These are phyloP conservation scores for Pilasporangium apinafurcum DNA, from an alignment of 352 stramenopile genomes.

Conservation along the genomic window DNA sequence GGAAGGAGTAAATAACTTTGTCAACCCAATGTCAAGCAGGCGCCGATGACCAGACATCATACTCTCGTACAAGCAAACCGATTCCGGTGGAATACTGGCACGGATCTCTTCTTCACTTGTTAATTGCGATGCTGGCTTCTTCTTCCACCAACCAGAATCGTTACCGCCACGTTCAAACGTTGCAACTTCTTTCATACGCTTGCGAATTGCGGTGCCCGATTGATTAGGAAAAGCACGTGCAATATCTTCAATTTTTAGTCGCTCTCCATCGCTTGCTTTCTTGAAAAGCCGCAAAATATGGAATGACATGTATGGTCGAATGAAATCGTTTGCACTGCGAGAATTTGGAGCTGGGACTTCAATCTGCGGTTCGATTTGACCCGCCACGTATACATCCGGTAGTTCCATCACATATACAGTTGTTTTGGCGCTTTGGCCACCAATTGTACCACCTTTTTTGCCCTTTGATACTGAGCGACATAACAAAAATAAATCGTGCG, in stretches of 20 bases:
- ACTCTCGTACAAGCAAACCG: slow-evolving; percentile 81
- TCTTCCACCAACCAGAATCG: slow-evolving; percentile 82
- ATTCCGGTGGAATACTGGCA: slow-evolving; percentile 67
- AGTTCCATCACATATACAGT: slow-evolving; percentile 76
- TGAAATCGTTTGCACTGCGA: slow-evolving; percentile 77
- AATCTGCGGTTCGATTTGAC: slow-evolving; percentile 78
- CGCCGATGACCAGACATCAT: slow-evolving; percentile 84
- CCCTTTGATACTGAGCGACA: slow-evolving; percentile 69
- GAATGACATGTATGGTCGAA: slow-evolving; percentile 83
- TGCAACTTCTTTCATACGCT: slow-evolving; percentile 81
- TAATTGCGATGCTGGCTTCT: slow-evolving; percentile 52
- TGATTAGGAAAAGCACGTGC: slow-evolving; percentile 76
- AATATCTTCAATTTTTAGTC: slow-evolving; percentile 83
- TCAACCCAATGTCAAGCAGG: slow-evolving; percentile 72
- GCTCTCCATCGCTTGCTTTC: slow-evolving; percentile 70
- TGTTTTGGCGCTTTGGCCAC: slow-evolving; percentile 37
- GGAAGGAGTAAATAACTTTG: slow-evolving; percentile 70
- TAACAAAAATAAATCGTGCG: slow-evolving; percentile 63
- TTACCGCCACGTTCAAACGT: slow-evolving; percentile 82
- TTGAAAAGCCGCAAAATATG: slow-evolving; percentile 82
- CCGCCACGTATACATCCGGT: slow-evolving; percentile 65
- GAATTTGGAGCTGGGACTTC: slow-evolving; percentile 80
- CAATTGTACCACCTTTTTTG: slow-evolving; percentile 38
- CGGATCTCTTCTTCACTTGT: slow-evolving; percentile 76
- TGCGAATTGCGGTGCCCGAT: slow-evolving; percentile 74